A percentile compares a stretch with the other conserved stretches of the same genome.
These are phyloP conservation scores for Lepraria neglecta DNA, from an alignment of 495 filamentous ascomycete species.

Conservation along the genomic window DNA sequence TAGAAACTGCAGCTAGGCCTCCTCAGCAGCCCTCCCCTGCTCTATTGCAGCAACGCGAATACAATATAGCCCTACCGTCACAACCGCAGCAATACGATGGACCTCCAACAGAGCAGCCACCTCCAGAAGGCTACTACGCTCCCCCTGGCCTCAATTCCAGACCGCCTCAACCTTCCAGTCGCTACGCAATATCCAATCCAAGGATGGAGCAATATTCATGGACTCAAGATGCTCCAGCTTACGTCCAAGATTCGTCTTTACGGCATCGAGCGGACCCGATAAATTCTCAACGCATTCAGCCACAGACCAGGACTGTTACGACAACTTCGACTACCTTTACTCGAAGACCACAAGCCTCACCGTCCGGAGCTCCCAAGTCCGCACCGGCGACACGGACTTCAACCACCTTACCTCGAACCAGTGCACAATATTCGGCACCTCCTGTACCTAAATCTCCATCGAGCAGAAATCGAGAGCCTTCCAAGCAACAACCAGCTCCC, in stretches of 20 bases:
- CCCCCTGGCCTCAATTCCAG: constrained; percentile 19
- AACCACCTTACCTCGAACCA: constrained; percentile 12
- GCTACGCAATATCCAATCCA: constrained; percentile 4
- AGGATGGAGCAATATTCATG: constrained; percentile 1
- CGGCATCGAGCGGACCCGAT: constrained; percentile 12
- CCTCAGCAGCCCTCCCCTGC: constrained; percentile 2
- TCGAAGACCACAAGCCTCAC: constrained; percentile 10
- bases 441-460: constrained; percentile 2
- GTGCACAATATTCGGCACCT: constrained; percentile 7
- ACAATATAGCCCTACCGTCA: not conserved
- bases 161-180: constrained; percentile 8
- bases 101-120: constrained; percentile 21
- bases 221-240: constrained; percentile 19
- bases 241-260: constrained; percentile 19
- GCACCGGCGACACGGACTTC: constrained; percentile 21
- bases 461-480: not conserved
- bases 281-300: not conserved
- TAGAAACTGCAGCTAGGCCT: constrained; percentile 1
- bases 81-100: constrained; percentile 7
- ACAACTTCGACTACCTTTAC: constrained; percentile 11
- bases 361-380: constrained; percentile 15
- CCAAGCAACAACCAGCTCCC: not conserved
- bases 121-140: constrained; percentile 34
- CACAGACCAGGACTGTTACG: constrained; percentile 7
- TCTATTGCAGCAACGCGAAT: constrained; percentile 15